Percentiles rank a stretch among this genome's conserved stretches.
These are phyloP conservation scores for Mallotus repandus DNA, from an alignment of 441 rosid genomes.

Conservation along the genomic window DNA sequence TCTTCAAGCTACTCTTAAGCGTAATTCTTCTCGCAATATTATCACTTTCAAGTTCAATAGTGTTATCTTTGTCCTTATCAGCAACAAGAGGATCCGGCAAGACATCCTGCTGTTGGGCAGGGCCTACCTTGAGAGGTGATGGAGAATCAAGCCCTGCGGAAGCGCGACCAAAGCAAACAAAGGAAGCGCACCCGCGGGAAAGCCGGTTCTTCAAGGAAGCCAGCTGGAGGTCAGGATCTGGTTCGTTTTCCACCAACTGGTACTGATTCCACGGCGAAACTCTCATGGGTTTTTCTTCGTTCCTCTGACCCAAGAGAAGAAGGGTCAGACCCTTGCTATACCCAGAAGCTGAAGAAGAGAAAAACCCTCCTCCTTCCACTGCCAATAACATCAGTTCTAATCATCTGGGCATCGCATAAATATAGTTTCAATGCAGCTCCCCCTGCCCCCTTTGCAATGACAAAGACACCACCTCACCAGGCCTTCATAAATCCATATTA, in stretches of 20 bases:
- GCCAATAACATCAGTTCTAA: constrained; percentile 88
- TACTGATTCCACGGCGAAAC: constrained; percentile 94
- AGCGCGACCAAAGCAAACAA: constrained; percentile 84
- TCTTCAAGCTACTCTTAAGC: constrained; percentile 84
- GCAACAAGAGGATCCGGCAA: constrained; percentile 45
- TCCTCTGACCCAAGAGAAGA: constrained; percentile 83
- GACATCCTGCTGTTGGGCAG: constrained; percentile 57
- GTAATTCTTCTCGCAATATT: constrained; percentile 43
- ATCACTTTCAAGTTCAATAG: constrained; percentile 40
- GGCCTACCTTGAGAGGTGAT: constrained; percentile 77
- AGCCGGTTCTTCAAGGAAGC: constrained; percentile 75
- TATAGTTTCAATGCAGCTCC: constrained; percentile 23
- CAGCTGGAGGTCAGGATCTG: constrained; percentile 83
- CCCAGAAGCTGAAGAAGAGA: constrained; percentile 97
- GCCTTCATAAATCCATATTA: constrained; percentile 29
- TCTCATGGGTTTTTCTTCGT: constrained; percentile 80
- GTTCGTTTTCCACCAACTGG: constrained; percentile 86
- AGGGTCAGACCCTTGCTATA: constrained; percentile 92
- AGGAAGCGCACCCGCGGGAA: constrained; percentile 78
- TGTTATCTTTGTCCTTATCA: constrained; percentile 36
- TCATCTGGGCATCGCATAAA: constrained; percentile 54
- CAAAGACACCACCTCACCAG: constrained; percentile 18
- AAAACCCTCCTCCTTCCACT: constrained; percentile 99
- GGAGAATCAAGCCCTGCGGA: constrained; percentile 74
- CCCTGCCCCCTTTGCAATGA: constrained; percentile 21